These are phyloP conservation scores for Tranzscheliella williamsii DNA, from an alignment of 1,284 basidiomycete genomes.

Conservation along the genomic window DNA sequence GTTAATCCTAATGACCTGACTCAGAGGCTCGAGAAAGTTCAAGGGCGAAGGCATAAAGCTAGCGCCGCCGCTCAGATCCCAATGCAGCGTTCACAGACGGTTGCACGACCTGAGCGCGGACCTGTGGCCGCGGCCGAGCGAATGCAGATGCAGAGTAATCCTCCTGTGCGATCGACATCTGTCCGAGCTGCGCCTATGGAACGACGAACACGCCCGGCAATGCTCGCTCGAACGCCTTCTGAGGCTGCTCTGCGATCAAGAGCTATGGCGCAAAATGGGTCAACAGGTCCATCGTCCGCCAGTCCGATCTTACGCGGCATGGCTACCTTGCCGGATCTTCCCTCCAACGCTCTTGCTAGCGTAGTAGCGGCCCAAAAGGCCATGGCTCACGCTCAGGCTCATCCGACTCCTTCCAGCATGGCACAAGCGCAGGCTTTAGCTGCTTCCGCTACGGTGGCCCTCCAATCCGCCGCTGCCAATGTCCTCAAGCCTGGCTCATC, in stretches of 20 bases:
- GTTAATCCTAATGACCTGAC: conserved; percentile 27
- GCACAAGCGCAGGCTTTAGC: conserved; percentile 39
- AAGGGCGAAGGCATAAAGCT: conserved; percentile 16
- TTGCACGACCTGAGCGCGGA: conserved; percentile 16
- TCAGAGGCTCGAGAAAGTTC: conserved; percentile 21
- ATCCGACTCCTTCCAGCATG: conserved; percentile 15
- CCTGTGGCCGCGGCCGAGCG: conserved; percentile 2
- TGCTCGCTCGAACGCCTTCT: conserved; percentile 28
- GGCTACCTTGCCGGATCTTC: conserved; percentile 23
- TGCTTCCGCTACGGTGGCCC: conserved; percentile 24
- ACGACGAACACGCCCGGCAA: conserved; percentile 17
- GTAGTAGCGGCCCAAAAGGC: conserved; percentile 34
- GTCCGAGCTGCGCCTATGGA: conserved; percentile 22
- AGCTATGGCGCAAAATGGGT: conserved; percentile 23
- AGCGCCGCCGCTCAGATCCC: not conserved
- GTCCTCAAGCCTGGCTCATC: not conserved
- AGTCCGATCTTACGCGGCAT: conserved; percentile 6
- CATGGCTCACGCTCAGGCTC: conserved; percentile 27
- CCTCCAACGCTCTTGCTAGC: conserved; percentile 23
- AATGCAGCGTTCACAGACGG: conserved; percentile 30
- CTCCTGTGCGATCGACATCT: conserved; percentile 22
- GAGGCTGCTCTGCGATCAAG: conserved; percentile 35
- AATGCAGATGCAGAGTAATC: conserved; percentile 1
- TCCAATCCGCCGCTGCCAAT: conserved; percentile 3
- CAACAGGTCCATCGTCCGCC: conserved; percentile 7